These are phyloP conservation scores for Tripidium arundinaceum DNA, from an alignment of 202 grass and related monocot species.

Conservation along the genomic window DNA sequence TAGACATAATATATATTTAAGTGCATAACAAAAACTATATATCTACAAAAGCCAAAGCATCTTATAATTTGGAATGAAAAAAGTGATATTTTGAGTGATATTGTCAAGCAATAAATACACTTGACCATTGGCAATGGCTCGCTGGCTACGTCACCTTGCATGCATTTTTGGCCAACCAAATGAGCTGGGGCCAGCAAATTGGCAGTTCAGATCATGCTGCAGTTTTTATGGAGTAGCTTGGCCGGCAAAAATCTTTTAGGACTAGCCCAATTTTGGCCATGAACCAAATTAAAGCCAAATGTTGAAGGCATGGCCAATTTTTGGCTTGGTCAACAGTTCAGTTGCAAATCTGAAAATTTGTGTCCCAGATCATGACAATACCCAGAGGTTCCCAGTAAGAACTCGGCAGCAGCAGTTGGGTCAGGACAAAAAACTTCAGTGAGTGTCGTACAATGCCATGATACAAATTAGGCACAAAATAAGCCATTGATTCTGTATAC, in stretches of 20 bases:
- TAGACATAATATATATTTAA: too few species aligned
- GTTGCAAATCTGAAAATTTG: neutral
- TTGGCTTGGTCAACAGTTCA: neutral
- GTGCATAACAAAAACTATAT: too few species aligned
- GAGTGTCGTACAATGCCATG: neutral
- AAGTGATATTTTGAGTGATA: neutral
- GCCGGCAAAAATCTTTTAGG: too few species aligned
- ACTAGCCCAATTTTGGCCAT: neutral
- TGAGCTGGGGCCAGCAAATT: neutral
- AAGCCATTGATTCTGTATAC: neutral
- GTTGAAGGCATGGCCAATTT: neutral
- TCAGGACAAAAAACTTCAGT: neutral
- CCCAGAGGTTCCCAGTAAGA: neutral
- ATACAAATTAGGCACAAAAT: neutral
- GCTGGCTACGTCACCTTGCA: too few species aligned
- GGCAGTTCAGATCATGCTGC: neutral
- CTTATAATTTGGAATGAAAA: too few species aligned
- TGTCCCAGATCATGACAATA: neutral
- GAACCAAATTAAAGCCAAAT: neutral
- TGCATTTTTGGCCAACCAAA: too few species aligned
- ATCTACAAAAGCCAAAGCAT: too few species aligned
- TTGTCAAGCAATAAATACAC: neutral
- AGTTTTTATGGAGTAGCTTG: too few species aligned
- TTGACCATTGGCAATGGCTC: neutral
- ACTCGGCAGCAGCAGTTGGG: too few species aligned